These are phyloP conservation scores for Pachysandra terminalis DNA, from an alignment of 164 flowering plant species.

Conservation along the genomic window DNA sequence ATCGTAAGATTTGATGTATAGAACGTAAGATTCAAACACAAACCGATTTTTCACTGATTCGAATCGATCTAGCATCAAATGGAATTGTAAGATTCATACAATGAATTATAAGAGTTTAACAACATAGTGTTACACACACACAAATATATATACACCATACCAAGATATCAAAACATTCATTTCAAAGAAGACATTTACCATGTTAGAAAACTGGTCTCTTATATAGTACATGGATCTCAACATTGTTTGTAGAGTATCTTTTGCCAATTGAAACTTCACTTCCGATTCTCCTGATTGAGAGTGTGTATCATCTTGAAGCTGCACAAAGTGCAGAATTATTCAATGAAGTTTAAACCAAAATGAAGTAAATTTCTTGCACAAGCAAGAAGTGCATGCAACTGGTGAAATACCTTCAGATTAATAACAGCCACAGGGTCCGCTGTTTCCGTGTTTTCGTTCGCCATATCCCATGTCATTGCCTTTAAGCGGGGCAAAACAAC, in stretches of 20 bases:
- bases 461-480: slow-evolving; percentile 68
- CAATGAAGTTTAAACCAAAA: not conserved
- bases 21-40: no score
- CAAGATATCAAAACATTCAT: not conserved
- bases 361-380: not conserved
- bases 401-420: slow-evolving; percentile 46
- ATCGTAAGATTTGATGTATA: no score
- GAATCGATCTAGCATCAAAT: no score
- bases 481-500: slow-evolving; percentile 44
- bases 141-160: no score
- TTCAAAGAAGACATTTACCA: slow-evolving; percentile 17
- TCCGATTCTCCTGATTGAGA: slow-evolving; percentile 39
- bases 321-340: slow-evolving; percentile 20
- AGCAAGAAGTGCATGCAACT: not conserved
- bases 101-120: no score
- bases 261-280: slow-evolving; percentile 59
- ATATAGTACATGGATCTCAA: slow-evolving; percentile 51
- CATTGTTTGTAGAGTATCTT: slow-evolving; percentile 58
- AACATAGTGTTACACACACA: no score
- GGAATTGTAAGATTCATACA: no score
- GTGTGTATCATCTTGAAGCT: slow-evolving; percentile 53
- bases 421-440: slow-evolving; percentile 43
- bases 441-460: slow-evolving; percentile 30
- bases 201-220: slow-evolving; percentile 46
- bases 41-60: no score